Percentiles rank a stretch among this genome's conserved stretches.
phyloP scores from a whole-genome alignment of 2,329 filamentous ascomycete species.

The Claviceps cyperi region DNA sequence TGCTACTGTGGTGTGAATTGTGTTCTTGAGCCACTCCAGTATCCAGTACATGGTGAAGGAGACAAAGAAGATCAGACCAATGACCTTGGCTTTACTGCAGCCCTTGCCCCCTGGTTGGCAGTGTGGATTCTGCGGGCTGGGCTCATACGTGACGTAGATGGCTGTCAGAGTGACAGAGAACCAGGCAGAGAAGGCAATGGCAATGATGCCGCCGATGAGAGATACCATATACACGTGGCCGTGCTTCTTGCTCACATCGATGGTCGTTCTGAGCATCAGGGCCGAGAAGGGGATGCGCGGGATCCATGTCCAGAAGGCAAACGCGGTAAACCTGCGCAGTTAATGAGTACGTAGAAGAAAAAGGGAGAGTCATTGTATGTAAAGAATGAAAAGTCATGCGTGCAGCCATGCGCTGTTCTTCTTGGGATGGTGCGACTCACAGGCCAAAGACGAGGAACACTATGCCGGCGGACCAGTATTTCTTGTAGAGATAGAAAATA shows the following conservation, averaged over 20 bases:
- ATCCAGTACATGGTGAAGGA: conserved; percentile 94
- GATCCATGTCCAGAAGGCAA: conserved; percentile 70
- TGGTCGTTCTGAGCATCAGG: conserved; percentile 73
- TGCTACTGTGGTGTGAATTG: conserved; percentile 73
- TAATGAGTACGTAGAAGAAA: not conserved
- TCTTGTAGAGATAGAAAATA: conserved; percentile 66
- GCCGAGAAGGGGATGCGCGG: conserved; percentile 81
- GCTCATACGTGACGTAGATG: conserved; percentile 74
- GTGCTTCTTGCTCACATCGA: conserved; percentile 70
- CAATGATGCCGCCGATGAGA: conserved; percentile 64
- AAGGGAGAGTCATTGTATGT: too few species aligned
- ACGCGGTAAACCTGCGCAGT: conserved; percentile 6
- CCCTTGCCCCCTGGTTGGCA: conserved; percentile 37
- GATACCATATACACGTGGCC: conserved; percentile 82
- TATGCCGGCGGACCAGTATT: conserved; percentile 73
- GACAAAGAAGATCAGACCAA: conserved; percentile 70
- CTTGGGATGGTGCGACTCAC: not conserved
- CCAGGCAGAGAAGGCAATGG: conserved; percentile 67
- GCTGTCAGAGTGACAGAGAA: conserved; percentile 76
- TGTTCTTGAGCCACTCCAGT: conserved; percentile 86
- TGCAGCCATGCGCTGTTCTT: too few species aligned
- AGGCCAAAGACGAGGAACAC: conserved; percentile 62
- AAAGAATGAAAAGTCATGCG: not conserved
- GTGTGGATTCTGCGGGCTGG: conserved; percentile 35
- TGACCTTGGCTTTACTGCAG: conserved; percentile 65